A percentile compares a stretch with the other conserved stretches of the same genome.
Evolutionary conservation across 345 rosid genomes (phyloP).

Genomic region (Eucalyptus sp.): DNA sequence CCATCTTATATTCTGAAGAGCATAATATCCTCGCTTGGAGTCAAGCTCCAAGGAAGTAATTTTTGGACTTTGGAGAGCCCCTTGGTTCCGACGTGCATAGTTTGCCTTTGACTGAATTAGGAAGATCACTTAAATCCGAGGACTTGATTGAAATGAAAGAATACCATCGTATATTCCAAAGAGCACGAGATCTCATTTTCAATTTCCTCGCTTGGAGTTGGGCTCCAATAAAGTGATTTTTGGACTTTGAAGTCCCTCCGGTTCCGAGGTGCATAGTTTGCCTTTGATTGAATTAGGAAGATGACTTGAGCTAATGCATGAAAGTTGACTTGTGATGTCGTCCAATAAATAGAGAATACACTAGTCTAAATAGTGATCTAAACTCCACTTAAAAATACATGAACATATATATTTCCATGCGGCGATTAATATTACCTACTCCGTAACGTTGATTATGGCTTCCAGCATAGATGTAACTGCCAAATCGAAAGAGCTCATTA

Average conservation of each 20-base stretch:
- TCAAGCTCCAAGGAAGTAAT: background rate
- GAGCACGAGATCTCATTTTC: accelerated
- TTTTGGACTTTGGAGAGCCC: background rate
- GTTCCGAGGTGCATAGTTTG: background rate
- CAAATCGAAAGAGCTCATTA: background rate
- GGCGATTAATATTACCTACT: accelerated
- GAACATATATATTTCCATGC: background rate
- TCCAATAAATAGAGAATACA: background rate
- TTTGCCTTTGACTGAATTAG: too few relatives aligned
- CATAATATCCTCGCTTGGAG: background rate
- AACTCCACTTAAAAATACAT: background rate
- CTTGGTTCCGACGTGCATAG: background rate
- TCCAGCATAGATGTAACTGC: background rate
- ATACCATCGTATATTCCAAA: too few relatives aligned
- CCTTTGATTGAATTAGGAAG: background rate
- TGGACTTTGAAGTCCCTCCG: accelerated
- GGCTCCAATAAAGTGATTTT: background rate
- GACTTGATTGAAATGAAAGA: background rate
- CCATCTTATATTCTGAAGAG: background rate
- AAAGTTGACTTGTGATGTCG: background rate
- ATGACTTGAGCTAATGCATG: background rate
- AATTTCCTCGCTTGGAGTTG: accelerated
- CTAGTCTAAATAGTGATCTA: background rate
- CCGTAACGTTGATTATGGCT: background rate
- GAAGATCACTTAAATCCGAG: accelerated